A percentile compares a stretch with the other conserved stretches of the same genome.
These are phyloP conservation scores for Isatis lusitanica DNA, from an alignment of 441 rosid genomes.

Conservation along the genomic window DNA sequence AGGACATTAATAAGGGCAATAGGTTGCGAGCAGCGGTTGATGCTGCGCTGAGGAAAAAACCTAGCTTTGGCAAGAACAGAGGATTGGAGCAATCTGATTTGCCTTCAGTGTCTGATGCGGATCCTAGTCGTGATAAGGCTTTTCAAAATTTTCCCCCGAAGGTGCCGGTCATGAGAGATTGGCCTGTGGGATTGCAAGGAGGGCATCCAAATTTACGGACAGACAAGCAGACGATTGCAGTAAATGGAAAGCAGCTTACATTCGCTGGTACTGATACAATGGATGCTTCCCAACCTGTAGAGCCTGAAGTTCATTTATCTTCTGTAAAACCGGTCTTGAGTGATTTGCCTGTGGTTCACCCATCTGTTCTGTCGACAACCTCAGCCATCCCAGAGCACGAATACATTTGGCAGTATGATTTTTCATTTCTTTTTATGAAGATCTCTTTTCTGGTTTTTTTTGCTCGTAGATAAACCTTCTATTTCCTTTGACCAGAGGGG, in stretches of 20 bases:
- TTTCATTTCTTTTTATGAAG: constrained; percentile 30
- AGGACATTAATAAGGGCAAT: constrained; percentile 51
- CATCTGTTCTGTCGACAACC: constrained; percentile 38
- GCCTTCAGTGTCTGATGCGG: constrained; percentile 45
- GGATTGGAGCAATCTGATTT: constrained; percentile 60
- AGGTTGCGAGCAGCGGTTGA: constrained; percentile 83
- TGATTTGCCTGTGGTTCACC: constrained; percentile 41
- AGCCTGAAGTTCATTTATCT: constrained; percentile 37
- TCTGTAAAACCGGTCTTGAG: constrained; percentile 36
- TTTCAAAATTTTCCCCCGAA: constrained; percentile 47
- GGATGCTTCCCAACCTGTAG: constrained; percentile 38
- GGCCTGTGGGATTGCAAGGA: constrained; percentile 53
- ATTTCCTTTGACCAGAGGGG: constrained; percentile 61
- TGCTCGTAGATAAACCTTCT: constrained; percentile 27
- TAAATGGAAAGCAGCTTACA: constrained; percentile 41
- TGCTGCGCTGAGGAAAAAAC: constrained; percentile 75
- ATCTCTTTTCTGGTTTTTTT: constrained; percentile 1
- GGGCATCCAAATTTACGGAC: constrained; percentile 34
- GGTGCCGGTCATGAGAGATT: constrained; percentile 40
- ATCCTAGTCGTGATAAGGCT: constrained; percentile 45
- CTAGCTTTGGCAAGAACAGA: constrained; percentile 65
- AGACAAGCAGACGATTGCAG: constrained; percentile 39
- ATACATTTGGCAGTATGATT: constrained; percentile 88
- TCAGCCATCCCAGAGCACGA: constrained; percentile 81
- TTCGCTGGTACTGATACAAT: constrained; percentile 37